phyloP scores from a whole-genome alignment of 179 eudicot genomes.

The Camellia oleifera region DNA sequence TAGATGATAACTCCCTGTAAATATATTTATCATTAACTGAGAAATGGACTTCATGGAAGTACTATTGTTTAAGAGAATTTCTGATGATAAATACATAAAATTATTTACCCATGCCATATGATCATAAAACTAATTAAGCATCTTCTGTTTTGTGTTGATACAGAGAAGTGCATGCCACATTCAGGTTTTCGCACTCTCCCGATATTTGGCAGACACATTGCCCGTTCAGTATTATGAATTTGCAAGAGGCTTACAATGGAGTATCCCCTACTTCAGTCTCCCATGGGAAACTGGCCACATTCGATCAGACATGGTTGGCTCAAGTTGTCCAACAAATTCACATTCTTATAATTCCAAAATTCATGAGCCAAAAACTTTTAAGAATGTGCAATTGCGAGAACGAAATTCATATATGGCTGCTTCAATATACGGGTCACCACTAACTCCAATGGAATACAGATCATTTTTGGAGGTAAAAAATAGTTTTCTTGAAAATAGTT shows the following conservation, averaged over 20 bases:
- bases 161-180: constrained; percentile 90
- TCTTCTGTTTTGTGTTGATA: constrained; percentile 14
- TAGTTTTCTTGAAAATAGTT: background rate
- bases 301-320: constrained; percentile 32
- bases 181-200: constrained; percentile 80
- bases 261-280: constrained; percentile 75
- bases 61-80: background rate
- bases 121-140: background rate
- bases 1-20: background rate
- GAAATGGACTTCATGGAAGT: background rate
- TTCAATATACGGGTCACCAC: constrained; percentile 67
- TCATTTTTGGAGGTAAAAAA: constrained; percentile 69
- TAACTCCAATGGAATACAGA: constrained; percentile 66
- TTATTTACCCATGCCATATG: background rate
- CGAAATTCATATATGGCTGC: constrained; percentile 33
- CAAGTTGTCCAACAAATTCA: constrained; percentile 39
- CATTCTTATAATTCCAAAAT: constrained; percentile 27
- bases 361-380: constrained; percentile 24
- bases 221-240: constrained; percentile 90
- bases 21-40: background rate
- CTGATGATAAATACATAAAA: background rate
- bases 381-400: constrained; percentile 23
- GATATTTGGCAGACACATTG: constrained; percentile 68
- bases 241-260: constrained; percentile 75
- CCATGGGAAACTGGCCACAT: constrained; percentile 65